phyloP scores from a whole-genome alignment of 345 rosid species.

The Rhizophora apiculata region DNA sequence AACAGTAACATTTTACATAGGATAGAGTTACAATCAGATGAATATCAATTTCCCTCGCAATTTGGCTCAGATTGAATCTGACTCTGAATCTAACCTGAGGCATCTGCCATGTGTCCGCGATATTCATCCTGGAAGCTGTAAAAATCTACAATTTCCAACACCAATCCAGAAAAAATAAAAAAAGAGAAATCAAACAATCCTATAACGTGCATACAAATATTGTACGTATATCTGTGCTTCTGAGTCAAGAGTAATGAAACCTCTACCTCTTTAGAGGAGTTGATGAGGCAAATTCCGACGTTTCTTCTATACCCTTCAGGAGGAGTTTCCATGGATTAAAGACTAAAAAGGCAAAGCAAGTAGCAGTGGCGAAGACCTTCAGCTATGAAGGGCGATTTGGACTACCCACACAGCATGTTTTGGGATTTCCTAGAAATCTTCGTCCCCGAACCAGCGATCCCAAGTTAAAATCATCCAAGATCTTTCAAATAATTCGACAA shows the following conservation, averaged over 20 bases:
- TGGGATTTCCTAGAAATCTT: conserved; percentile 5
- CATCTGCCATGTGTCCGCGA: conserved; percentile 27
- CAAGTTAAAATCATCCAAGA: neutral
- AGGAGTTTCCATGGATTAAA: conserved; percentile 16
- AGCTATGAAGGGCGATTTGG: conserved; percentile 18
- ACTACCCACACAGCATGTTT: conserved; percentile 11
- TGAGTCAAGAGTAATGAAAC: too few species aligned
- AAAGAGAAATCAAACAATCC: too few species aligned
- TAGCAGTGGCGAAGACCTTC: neutral
- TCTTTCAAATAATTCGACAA: too few species aligned
- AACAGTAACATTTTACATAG: too few species aligned
- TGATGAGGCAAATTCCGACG: conserved; percentile 30
- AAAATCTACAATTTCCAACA: conserved; percentile 21
- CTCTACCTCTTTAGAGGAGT: conserved; percentile 13
- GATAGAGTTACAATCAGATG: too few species aligned
- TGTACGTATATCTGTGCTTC: too few species aligned
- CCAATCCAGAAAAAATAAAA: neutral
- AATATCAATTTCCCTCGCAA: too few species aligned
- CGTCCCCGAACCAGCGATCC: conserved; percentile 13
- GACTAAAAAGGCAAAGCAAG: conserved; percentile 25
- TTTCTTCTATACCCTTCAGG: conserved; percentile 29
- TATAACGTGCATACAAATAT: too few species aligned
- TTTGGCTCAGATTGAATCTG: too few species aligned
- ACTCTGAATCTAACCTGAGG: conserved; percentile 25
- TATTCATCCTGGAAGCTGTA: conserved; percentile 22